A percentile compares a stretch with the other conserved stretches of the same genome.
Conservation (phyloP, 495 filamentous ascomycete genomes). For the Lepraria neglecta region DNA sequence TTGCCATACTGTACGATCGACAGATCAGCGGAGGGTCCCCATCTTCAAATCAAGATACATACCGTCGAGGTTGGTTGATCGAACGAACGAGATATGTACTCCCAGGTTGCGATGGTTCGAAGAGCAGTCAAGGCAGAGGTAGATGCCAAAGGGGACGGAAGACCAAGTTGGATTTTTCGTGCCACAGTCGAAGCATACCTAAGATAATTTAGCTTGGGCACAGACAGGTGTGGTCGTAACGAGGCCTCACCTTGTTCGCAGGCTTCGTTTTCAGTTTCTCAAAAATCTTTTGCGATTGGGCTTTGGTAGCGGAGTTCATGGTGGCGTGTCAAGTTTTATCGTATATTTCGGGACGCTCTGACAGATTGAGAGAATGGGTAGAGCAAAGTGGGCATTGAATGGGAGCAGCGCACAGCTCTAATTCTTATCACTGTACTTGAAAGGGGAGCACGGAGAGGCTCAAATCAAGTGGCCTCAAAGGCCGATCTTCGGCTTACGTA, state of each 20-base stretch:
- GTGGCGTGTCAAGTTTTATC: constrained; percentile 30
- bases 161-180: constrained; percentile 98
- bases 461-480: constrained; percentile 9
- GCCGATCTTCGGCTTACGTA: constrained; percentile 1
- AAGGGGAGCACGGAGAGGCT: neutral
- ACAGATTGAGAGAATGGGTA: neutral
- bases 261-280: constrained; percentile 91
- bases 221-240: constrained; percentile 13
- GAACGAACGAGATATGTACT: constrained; percentile 95
- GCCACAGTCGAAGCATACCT: constrained; percentile 97
- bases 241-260: constrained; percentile 74
- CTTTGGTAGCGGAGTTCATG: constrained; percentile 86
- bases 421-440: constrained; percentile 1
- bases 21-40: neutral
- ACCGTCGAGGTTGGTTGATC: constrained; percentile 97
- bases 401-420: constrained; percentile 23
- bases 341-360: neutral
- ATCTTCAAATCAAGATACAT: constrained; percentile 38
- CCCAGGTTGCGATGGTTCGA: constrained; percentile 86
- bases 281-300: constrained; percentile 93
- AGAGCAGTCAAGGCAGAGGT: constrained; percentile 95
- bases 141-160: constrained; percentile 94
- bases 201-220: constrained; percentile 24
- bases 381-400: neutral
- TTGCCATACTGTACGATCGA: constrained; percentile 73